These are phyloP conservation scores for Inga laurina DNA, from an alignment of 306 rosid species.

Conservation along the genomic window DNA sequence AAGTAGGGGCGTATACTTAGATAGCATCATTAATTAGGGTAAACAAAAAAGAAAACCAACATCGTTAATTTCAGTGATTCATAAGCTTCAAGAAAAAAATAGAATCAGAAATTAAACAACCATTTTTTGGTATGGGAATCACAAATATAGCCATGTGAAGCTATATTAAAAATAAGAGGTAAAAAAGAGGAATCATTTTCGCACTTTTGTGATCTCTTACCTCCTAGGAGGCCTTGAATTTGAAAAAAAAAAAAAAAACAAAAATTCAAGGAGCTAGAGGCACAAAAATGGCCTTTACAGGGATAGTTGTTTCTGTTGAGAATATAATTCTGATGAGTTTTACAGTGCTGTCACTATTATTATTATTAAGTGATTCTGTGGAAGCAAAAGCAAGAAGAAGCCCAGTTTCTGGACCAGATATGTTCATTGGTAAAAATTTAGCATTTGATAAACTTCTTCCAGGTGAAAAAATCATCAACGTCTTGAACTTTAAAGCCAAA, in stretches of 20 bases:
- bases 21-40: background rate
- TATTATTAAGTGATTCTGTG: background rate
- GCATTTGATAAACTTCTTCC: slow-evolving; percentile 36
- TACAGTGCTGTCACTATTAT: slow-evolving; percentile 29
- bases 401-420: slow-evolving; percentile 32
- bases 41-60: background rate
- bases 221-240: slow-evolving; percentile 45
- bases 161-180: slow-evolving; percentile 24
- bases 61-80: background rate
- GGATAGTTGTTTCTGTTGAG: slow-evolving; percentile 13
- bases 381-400: background rate
- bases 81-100: background rate
- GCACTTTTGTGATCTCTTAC: slow-evolving; percentile 20
- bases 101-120: background rate
- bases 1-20: background rate
- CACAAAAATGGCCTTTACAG: slow-evolving; percentile 59
- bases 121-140: background rate
- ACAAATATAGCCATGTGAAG: slow-evolving; percentile 28
- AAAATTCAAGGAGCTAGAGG: background rate
- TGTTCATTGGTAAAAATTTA: slow-evolving; percentile 9
- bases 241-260: background rate
- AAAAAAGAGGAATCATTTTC: slow-evolving; percentile 32
- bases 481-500: slow-evolving; percentile 53
- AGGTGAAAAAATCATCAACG: slow-evolving; percentile 46
- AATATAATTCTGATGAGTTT: slow-evolving; percentile 17